Base-by-base conservation (phyloP, 352 stramenopile species). In the Globisporangium camurandrum region DNA sequence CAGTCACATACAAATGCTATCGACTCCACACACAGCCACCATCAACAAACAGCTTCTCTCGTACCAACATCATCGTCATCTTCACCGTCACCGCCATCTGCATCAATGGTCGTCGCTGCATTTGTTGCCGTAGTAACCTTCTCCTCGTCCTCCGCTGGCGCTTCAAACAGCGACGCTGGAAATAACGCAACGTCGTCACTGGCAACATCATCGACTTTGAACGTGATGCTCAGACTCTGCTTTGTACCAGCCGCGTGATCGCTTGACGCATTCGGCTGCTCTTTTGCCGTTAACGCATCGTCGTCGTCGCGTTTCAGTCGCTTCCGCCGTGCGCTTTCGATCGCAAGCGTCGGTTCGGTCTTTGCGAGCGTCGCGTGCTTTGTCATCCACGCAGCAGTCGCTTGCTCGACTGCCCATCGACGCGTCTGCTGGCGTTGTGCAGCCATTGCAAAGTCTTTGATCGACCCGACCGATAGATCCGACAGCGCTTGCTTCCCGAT, bases 161-260 rank as follows among this genome's bases (percentile, higher is more conserved):
- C n/a, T n/a, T 61, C 54, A 28, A 66, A 61, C 31, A 64, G 44
- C 14, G 62, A 76, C 7, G 48, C 53, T 14, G 62, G 56, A 34
- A 88, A 76, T 17, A 84, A 31, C 12, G 62, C 51, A 33, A 62
- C 55, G 43, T 51, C 64, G 50, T 57, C 58, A 26, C 50, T 37
- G 22, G 61, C 48, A 6, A 70, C 24, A 10, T 86, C 73, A 9
- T 80, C 69, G 24, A 53, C 27, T 17, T 83, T 78, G 51, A 86
- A 61, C 7, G 66, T 59, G 37, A 86, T 68, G 12, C 53, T 70
- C 6, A 86, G 56, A 19, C 16, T 52, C 41, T 61, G n/a, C 9
- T 37, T 7, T 16, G 37, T 19, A 31, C 62, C 43, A 28, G 22
- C 49, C 23, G n/a, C 60, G 34, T 31, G 40, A 19, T 10, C 14